Evolutionary conservation across 2,329 filamentous ascomycete species (phyloP).

Genomic region (Alternaria postmessia): DNA sequence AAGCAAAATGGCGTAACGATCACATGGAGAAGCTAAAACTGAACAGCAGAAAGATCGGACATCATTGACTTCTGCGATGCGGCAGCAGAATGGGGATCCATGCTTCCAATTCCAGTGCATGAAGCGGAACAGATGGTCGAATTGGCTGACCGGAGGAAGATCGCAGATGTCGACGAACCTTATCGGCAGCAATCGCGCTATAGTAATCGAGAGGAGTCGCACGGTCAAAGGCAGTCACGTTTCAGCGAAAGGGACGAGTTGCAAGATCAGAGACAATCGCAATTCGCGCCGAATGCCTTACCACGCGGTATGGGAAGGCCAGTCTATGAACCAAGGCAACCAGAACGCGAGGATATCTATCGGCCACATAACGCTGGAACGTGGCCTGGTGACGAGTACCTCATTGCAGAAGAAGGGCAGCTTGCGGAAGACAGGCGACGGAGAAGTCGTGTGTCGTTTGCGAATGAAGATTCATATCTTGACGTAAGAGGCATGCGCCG

Average conservation of each 20-base stretch:
- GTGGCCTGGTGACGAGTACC: neutral
- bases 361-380: neutral
- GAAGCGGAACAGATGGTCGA: conserved; percentile 31
- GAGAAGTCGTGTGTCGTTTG: neutral
- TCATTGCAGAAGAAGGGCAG: neutral
- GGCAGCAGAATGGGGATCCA: conserved; percentile 39
- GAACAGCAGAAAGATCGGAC: conserved; percentile 18
- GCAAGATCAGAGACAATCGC: neutral
- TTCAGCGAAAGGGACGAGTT: neutral
- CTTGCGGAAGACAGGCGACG: neutral
- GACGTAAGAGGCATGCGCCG: neutral
- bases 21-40: neutral
- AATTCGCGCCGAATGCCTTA: neutral
- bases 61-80: conserved; percentile 39
- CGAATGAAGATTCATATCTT: neutral
- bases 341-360: neutral
- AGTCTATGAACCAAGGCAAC: neutral
- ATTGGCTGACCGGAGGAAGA: conserved; percentile 24
- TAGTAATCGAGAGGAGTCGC: neutral
- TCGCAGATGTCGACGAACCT: conserved; percentile 21
- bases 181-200: neutral
- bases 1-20: neutral
- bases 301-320: neutral
- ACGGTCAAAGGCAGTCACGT: neutral
- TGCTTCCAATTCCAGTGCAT: conserved; percentile 28